Evolutionary conservation across 305 asterid genomes (phyloP).

Genomic region (Coffea humblotiana): DNA sequence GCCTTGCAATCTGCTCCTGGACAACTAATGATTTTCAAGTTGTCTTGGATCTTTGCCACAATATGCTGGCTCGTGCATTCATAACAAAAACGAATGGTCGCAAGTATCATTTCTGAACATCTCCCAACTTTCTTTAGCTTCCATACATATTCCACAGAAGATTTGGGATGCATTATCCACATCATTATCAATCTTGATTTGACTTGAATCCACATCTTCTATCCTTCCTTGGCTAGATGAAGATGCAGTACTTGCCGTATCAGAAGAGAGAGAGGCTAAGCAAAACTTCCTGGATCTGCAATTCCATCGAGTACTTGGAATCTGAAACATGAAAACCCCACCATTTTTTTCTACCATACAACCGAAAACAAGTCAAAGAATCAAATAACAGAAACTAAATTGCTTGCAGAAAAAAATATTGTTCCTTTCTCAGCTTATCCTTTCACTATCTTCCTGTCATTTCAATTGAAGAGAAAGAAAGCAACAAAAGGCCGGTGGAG

Average conservation of each 20-base stretch:
- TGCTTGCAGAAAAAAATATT: too few relatives aligned
- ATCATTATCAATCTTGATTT: slow-evolving; percentile 18
- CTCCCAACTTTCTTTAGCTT: slow-evolving; percentile 54
- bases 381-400: neutral
- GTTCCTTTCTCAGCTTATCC: too few relatives aligned
- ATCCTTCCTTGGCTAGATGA: slow-evolving; percentile 30
- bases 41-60: slow-evolving; percentile 43
- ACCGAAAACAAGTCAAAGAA: neutral
- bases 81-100: slow-evolving; percentile 54
- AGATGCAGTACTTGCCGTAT: slow-evolving; percentile 27
- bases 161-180: slow-evolving; percentile 13
- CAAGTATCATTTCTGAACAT: slow-evolving; percentile 56
- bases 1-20: slow-evolving; percentile 52
- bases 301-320: slow-evolving; percentile 42
- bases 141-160: slow-evolving; percentile 69
- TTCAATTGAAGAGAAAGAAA: too few relatives aligned
- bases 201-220: slow-evolving; percentile 2
- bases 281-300: slow-evolving; percentile 48
- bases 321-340: slow-evolving; percentile 25
- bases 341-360: neutral
- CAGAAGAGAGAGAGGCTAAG: slow-evolving; percentile 37
- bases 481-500: too few relatives aligned
- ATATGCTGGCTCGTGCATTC: slow-evolving; percentile 60
- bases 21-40: slow-evolving; percentile 35
- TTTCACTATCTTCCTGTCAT: too few relatives aligned